phyloP scores from a whole-genome alignment of 2,329 filamentous ascomycete genomes.

The Chlorencoelia australis region DNA sequence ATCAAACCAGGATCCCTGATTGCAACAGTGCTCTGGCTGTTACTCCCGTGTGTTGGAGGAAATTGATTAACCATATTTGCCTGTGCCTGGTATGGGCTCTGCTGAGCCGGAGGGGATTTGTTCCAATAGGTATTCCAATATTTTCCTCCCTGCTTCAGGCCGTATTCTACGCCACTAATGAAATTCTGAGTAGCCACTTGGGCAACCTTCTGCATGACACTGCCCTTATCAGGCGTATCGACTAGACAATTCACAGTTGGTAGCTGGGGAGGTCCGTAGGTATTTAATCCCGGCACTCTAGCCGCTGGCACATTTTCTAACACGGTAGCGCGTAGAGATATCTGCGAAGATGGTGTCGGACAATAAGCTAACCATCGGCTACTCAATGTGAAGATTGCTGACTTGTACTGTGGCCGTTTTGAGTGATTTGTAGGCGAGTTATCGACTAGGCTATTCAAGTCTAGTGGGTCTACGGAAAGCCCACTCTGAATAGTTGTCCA shows the following conservation, averaged over 20 bases:
- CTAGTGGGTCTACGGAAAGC: conserved; percentile 30
- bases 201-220: conserved; percentile 66
- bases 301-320: conserved; percentile 42
- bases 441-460: conserved; percentile 15
- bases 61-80: conserved; percentile 39
- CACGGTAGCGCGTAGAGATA: conserved; percentile 57
- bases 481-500: conserved; percentile 77
- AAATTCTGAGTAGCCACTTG: conserved; percentile 71
- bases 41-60: conserved; percentile 63
- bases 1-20: conserved; percentile 62
- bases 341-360: conserved; percentile 61
- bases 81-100: conserved; percentile 28
- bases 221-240: conserved; percentile 62
- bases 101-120: conserved; percentile 34
- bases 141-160: conserved; percentile 66
- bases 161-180: conserved; percentile 64
- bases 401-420: conserved; percentile 36
- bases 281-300: conserved; percentile 45
- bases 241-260: conserved; percentile 57
- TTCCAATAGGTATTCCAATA: conserved; percentile 79
- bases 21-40: conserved; percentile 37
- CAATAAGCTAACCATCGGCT: conserved; percentile 72
- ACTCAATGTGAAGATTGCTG: conserved; percentile 58
- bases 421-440: conserved; percentile 31
- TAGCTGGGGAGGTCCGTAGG: conserved; percentile 58